Evolutionary conservation across 257 asterid genomes (phyloP).

Genomic region (Paraleonurus japonicus): DNA sequence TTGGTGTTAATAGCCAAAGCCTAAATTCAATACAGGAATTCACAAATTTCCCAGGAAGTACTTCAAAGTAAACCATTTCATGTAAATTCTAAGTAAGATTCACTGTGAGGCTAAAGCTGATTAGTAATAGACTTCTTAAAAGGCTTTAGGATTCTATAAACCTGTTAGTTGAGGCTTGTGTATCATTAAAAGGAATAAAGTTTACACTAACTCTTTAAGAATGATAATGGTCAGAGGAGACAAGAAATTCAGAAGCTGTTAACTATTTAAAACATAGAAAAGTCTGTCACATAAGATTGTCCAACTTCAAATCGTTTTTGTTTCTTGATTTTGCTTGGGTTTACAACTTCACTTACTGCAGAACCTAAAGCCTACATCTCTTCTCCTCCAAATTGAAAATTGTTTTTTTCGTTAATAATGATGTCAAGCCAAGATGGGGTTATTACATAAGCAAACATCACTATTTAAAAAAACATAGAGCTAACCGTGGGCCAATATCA

Average conservation of each 20-base stretch:
- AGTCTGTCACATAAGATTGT: background rate
- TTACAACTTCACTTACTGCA: background rate
- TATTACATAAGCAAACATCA: slow-evolving; percentile 19
- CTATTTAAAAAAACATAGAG: slow-evolving; percentile 14
- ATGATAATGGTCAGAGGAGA: background rate
- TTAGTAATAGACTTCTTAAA: background rate
- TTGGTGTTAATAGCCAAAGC: too few relatives aligned
- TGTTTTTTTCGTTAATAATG: background rate
- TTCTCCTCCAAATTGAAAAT: slow-evolving; percentile 6
- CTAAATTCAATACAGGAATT: background rate
- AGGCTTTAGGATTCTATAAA: background rate
- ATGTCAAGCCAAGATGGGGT: background rate
- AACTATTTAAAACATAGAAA: background rate
- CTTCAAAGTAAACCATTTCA: slow-evolving; percentile 9
- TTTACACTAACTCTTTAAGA: background rate
- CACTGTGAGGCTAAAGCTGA: background rate
- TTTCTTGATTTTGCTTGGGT: background rate
- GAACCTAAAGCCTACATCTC: background rate
- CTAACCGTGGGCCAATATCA: slow-evolving; percentile 80
- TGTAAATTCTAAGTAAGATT: background rate
- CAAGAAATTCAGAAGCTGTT: background rate
- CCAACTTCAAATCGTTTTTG: background rate
- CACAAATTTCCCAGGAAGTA: background rate
- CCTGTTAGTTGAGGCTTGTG: background rate
- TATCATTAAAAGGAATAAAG: background rate